Base-by-base conservation (phyloP, 2,329 filamentous ascomycete species). In the Ascochyta rabiei region DNA sequence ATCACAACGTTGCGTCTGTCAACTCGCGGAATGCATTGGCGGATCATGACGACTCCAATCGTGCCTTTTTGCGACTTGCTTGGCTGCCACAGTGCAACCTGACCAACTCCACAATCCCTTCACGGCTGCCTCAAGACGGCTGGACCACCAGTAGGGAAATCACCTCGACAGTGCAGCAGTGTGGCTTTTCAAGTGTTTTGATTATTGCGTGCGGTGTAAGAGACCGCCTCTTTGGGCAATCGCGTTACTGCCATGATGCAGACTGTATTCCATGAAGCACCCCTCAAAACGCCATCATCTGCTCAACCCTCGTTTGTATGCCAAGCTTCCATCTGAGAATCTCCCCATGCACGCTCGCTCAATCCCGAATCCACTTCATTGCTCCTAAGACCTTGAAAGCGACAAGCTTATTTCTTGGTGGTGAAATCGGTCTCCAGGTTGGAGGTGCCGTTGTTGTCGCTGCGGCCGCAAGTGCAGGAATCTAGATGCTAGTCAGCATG, bases 401-500 rank as follows among this genome's bases (percentile, higher is more conserved):
- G 10, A 15, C n/a, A 21, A 16, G n/a, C 53, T 54, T 70, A 76
- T 66, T 76, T 75, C 79, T 84, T 86, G 49, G 88, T 91, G 33
- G 92, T 97, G 72, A 96, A 97, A 76, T 97, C 93, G 44, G 84
- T 90, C 84, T 97, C 93, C 64, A 88, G 77, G 53, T 76, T 76
- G 62, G 89, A 85, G 54, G 82, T 81, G 34, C 84, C 84, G 48
- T 85, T 83, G 62, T 84, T 82, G 43, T 83, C 74, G 16, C 84
- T 84, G 75, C 90, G 93, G 76, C 91, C 88, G 74, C 92, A 96
- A n/a, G 89, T 95, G 79, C 91, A 95, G 5, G 76, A 70, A 47
- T 71, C 74, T 77, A 31, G 40, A 18, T 37, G 15, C 15, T 30
- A 19, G 26, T 61, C 40, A 64, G 45, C 34, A 15, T 18, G 8